phyloP scores from a whole-genome alignment of 768 basidiomycete species.

The Punctularia strigosozonata region DNA sequence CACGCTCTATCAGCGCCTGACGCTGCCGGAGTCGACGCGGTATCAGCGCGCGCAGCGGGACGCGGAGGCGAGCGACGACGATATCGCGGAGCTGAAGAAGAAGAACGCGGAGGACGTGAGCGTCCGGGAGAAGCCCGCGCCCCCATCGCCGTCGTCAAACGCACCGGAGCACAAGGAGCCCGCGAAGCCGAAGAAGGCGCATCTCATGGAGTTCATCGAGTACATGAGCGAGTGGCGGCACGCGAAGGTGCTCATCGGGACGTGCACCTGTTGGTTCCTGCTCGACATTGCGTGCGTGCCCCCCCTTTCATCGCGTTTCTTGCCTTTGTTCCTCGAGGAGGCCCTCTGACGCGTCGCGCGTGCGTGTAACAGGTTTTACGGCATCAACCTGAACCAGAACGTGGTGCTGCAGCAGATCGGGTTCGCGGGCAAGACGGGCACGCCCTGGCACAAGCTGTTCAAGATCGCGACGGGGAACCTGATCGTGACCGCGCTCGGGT shows the following conservation, averaged over 20 bases:
- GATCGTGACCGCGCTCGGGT: constrained; percentile 65
- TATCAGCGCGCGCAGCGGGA: constrained; percentile 32
- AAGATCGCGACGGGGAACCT: constrained; percentile 56
- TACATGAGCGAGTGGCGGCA: constrained; percentile 73
- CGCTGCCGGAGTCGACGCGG: constrained; percentile 56
- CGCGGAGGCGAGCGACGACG: constrained; percentile 14
- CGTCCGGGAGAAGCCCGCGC: constrained; percentile 13
- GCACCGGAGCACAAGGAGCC: background rate
- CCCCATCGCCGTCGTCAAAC: constrained; percentile 4
- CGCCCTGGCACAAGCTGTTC: constrained; percentile 55
- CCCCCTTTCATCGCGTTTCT: background rate
- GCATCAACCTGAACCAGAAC: constrained; percentile 66
- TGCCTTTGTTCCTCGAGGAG: background rate
- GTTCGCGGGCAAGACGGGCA: constrained; percentile 43
- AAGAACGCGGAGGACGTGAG: constrained; percentile 12
- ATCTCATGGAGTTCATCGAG: constrained; percentile 36
- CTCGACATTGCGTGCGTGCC: constrained; percentile 52
- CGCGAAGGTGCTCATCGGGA: constrained; percentile 54
- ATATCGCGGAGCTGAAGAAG: constrained; percentile 20
- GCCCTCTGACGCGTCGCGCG: background rate
- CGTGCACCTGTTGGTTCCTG: constrained; percentile 62
- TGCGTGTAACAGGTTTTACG: constrained; percentile 43
- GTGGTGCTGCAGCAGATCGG: constrained; percentile 70
- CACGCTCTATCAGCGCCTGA: constrained; percentile 67
- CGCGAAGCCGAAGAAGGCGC: background rate